A percentile compares a stretch with the other conserved stretches of the same genome.
phyloP scores from a whole-genome alignment of 495 filamentous ascomycete species.

The Jackrogersella minutella region DNA sequence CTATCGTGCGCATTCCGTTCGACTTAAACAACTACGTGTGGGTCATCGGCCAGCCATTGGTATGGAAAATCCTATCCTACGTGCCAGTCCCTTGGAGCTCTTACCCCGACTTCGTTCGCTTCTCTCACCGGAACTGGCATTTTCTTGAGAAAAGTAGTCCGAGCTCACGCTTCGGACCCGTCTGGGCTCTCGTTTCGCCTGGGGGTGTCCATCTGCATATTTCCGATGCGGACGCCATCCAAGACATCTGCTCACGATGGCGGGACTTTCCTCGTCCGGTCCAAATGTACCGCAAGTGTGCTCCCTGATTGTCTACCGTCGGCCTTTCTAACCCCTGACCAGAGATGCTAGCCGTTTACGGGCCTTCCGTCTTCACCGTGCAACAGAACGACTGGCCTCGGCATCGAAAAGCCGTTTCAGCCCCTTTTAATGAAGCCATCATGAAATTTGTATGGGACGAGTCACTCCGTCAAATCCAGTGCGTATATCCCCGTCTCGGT shows the following conservation, averaged over 20 bases:
- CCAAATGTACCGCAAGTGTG: neutral
- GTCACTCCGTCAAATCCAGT: too few relatives aligned
- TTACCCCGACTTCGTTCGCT: constrained; percentile 9
- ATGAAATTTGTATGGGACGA: too few relatives aligned
- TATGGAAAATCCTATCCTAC: constrained; percentile 26
- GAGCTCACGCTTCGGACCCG: constrained; percentile 19
- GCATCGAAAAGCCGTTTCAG: too few relatives aligned
- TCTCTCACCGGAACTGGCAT: constrained; percentile 32
- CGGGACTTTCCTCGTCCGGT: constrained; percentile 25
- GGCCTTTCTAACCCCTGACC: too few relatives aligned
- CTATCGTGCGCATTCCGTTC: constrained; percentile 28
- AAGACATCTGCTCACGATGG: constrained; percentile 14
- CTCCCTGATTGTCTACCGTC: too few relatives aligned
- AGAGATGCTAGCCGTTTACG: too few relatives aligned
- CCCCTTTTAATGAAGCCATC: too few relatives aligned
- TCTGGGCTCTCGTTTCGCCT: constrained; percentile 32
- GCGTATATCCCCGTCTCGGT: too few relatives aligned
- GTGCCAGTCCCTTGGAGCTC: constrained; percentile 24
- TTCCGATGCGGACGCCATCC: constrained; percentile 24
- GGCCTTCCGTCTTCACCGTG: too few relatives aligned
- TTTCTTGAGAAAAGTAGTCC: constrained; percentile 15
- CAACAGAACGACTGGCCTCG: too few relatives aligned
- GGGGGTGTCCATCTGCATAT: constrained; percentile 19
- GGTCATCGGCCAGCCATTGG: constrained; percentile 21
- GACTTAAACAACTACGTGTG: constrained; percentile 28